phyloP scores from a whole-genome alignment of 495 filamentous ascomycete genomes.

The Penicillium bovifimosum region DNA sequence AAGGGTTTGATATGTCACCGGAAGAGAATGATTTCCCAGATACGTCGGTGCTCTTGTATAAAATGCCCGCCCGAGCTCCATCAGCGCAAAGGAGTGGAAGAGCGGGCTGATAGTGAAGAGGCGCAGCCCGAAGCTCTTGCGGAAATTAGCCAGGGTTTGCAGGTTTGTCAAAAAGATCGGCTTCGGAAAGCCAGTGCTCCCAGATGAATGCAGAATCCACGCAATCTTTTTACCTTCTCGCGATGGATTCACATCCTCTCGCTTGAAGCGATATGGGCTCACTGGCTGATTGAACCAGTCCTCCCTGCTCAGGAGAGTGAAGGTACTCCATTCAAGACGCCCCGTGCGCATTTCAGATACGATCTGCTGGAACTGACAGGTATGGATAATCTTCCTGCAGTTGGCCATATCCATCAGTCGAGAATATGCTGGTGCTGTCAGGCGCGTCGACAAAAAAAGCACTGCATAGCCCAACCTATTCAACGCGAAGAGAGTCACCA shows the following conservation, averaged over 20 bases:
- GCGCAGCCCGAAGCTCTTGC: slow-evolving; percentile 24
- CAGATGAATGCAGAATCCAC: slow-evolving; percentile 53
- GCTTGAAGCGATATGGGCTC: slow-evolving; percentile 8
- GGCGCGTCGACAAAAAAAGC: slow-evolving; percentile 51
- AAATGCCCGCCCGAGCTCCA: slow-evolving; percentile 42
- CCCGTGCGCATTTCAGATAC: slow-evolving; percentile 16
- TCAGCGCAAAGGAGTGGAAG: slow-evolving; percentile 47
- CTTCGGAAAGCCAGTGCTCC: slow-evolving; percentile 57
- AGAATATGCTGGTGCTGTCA: slow-evolving; percentile 45
- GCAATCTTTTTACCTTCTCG: slow-evolving; percentile 35
- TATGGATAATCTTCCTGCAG: slow-evolving; percentile 35
- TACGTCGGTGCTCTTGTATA: slow-evolving; percentile 41
- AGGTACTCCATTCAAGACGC: slow-evolving; percentile 9
- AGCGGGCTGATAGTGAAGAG: slow-evolving; percentile 50
- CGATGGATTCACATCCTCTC: slow-evolving; percentile 7
- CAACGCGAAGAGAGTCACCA: slow-evolving; percentile 50
- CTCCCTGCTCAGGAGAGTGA: slow-evolving; percentile 9
- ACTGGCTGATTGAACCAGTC: slow-evolving; percentile 19
- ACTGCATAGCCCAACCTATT: slow-evolving; percentile 51
- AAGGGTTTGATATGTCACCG: slow-evolving; percentile 49
- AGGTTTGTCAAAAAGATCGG: slow-evolving; percentile 39
- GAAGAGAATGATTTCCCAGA: slow-evolving; percentile 45
- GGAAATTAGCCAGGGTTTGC: slow-evolving; percentile 35
- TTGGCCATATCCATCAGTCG: slow-evolving; percentile 43
- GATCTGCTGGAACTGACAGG: slow-evolving; percentile 11